Conservation (phyloP, 2,329 filamentous ascomycete species). For the Lachnellula hyalina region DNA sequence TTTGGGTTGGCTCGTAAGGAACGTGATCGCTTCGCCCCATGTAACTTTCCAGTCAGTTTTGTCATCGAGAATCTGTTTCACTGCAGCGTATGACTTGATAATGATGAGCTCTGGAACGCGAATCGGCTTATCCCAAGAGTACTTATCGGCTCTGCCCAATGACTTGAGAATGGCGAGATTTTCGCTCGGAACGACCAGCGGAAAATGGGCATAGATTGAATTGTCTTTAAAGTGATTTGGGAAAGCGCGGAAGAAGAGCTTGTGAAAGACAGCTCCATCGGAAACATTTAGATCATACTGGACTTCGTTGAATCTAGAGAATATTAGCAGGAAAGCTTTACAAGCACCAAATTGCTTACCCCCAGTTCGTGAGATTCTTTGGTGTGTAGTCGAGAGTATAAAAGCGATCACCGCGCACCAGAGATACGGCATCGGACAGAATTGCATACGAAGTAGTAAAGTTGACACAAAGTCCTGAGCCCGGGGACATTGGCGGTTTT, state of each 20-base stretch:
- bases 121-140: conserved; percentile 61
- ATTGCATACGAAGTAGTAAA: conserved; percentile 52
- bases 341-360: conserved; percentile 46
- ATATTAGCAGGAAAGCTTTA: conserved; percentile 22
- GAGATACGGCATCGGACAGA: conserved; percentile 53
- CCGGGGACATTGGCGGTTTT: conserved; percentile 46
- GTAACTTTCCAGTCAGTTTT: conserved; percentile 55
- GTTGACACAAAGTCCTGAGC: conserved; percentile 46
- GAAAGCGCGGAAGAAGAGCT: conserved; percentile 74
- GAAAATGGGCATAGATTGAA: conserved; percentile 63
- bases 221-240: conserved; percentile 73
- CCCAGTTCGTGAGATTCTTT: conserved; percentile 75
- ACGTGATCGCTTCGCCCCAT: conserved; percentile 59
- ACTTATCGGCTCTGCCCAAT: conserved; percentile 61
- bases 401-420: conserved; percentile 54
- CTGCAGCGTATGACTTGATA: conserved; percentile 56
- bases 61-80: conserved; percentile 56
- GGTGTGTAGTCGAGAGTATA: conserved; percentile 49
- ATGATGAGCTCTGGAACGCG: conserved; percentile 46
- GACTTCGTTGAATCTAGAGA: conserved; percentile 43
- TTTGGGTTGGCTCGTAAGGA: conserved; percentile 51
- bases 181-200: conserved; percentile 62
- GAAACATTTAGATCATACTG: conserved; percentile 69
- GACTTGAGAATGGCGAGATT: conserved; percentile 66
- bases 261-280: conserved; percentile 80